Base-by-base conservation (phyloP, 176 grass and related monocot genomes). In the Carex scoparia region DNA sequence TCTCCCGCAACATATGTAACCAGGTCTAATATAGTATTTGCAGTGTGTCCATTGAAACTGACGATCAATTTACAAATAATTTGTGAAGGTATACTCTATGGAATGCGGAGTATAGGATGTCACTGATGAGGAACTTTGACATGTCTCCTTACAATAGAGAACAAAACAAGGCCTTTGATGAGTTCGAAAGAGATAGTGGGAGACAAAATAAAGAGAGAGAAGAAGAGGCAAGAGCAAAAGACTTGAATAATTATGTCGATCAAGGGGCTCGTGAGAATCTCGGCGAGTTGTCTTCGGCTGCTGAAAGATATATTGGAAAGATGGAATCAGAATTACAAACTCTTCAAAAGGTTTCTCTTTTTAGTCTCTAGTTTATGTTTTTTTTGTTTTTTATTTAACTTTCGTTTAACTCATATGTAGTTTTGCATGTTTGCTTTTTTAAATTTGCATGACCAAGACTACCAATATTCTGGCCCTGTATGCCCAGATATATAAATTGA, bases 71-170 rank as follows among this genome's bases (percentile, higher is more conserved):
- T 75, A 3, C 42, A 51, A 49, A 51, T 5, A 12, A 8, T 1
- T 49, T 51, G n/a, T 75, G 35, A 70, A 83, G 86, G 79, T 87
- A 84, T 78, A 87, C 86, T 64, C 58, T 87, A 51, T 87, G 86
- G 86, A 87, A 87, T 83, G 86, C 86, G 2, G 80, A 87, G 67
- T 87, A 87, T 74, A 82, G 86, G 86, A 63, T 83, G 68, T 87
- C 65, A 7, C 70, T 87, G 38, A 83, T 67, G n/a, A 87, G 68
- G 66, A 87, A 84, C 49, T 83, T 65, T 72, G 67, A 87, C 12
- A 15, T 70, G 37, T 87, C 79, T 83, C 64, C 57, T 76, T 16
- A 59, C 44, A 74, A 18, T 10, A 87, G 32, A 48, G 54, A 83
- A 76, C 32, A 60, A 37, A 54, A 60, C 70, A 81, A 74, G 23